A percentile compares a stretch with the other conserved stretches of the same genome.
phyloP scores from a whole-genome alignment of 352 stramenopile species.

The Phytophthora ramorum region DNA sequence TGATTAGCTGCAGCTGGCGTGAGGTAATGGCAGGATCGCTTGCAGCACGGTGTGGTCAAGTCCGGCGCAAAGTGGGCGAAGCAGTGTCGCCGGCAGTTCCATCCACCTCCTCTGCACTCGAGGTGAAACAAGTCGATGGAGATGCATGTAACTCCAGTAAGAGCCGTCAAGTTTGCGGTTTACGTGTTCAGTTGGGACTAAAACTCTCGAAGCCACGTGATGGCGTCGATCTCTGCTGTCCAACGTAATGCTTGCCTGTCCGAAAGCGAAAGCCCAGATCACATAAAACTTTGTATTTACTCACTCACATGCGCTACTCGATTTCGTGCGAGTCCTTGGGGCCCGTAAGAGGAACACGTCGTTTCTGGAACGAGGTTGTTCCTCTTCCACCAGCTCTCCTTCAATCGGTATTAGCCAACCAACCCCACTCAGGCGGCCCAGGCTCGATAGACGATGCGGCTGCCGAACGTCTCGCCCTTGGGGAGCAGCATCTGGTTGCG shows the following conservation, averaged over 20 bases:
- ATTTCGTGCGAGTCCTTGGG: not conserved
- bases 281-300: slow-evolving; percentile 9
- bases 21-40: not conserved
- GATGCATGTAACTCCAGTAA: no score
- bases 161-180: no score
- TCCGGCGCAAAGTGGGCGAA: not conserved
- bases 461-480: slow-evolving; percentile 37
- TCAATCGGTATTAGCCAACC: no score
- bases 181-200: no score
- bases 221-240: no score
- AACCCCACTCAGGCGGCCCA: slow-evolving; percentile 17
- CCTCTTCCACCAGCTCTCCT: no score
- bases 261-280: not conserved
- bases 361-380: no score
- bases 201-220: no score
- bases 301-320: slow-evolving; percentile 8
- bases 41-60: not conserved
- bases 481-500: slow-evolving; percentile 39
- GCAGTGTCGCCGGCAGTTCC: not conserved
- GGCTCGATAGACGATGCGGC: slow-evolving; percentile 35
- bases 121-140: no score
- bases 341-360: no score
- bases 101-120: no score
- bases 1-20: not conserved
- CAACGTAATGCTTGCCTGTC: no score